phyloP scores from a whole-genome alignment of 2,329 filamentous ascomycete species.

The Aspergillus unguis region DNA sequence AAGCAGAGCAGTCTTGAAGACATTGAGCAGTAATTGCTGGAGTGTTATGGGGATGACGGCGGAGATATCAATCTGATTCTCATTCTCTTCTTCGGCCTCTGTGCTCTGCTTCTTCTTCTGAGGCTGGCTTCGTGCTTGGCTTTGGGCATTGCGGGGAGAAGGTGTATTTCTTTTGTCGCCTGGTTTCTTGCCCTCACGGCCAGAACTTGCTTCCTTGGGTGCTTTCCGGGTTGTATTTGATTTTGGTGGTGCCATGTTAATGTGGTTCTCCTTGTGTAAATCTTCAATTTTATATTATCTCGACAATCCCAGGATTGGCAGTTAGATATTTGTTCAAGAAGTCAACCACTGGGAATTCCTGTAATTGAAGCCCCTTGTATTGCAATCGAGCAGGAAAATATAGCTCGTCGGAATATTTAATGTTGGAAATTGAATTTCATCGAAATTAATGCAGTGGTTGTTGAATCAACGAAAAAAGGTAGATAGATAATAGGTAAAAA shows the following conservation, averaged over 20 bases:
- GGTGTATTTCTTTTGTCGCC: conserved; percentile 12
- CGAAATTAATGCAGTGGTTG: background rate
- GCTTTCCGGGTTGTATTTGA: conserved; percentile 1
- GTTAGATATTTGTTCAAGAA: too few relatives aligned
- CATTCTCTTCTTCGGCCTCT: background rate
- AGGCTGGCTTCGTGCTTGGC: conserved; percentile 1
- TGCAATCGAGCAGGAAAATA: too few relatives aligned
- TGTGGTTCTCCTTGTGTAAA: background rate
- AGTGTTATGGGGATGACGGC: conserved; percentile 49
- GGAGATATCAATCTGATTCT: conserved; percentile 22
- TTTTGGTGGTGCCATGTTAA: conserved; percentile 13
- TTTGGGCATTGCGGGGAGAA: conserved; percentile 5
- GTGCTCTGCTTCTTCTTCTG: background rate
- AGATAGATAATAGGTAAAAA: background rate
- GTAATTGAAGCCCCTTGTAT: too few relatives aligned
- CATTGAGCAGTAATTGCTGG: conserved; percentile 69
- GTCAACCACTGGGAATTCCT: too few relatives aligned
- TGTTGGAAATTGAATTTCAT: background rate
- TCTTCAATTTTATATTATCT: too few relatives aligned
- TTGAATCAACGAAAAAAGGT: background rate
- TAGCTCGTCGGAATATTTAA: too few relatives aligned
- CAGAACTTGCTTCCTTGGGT: background rate
- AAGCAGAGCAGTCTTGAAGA: conserved; percentile 67
- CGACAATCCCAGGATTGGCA: too few relatives aligned
- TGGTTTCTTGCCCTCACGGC: conserved; percentile 7